These are phyloP conservation scores for Sugiyamaella americana DNA, from an alignment of 805 yeast species.

Conservation along the genomic window DNA sequence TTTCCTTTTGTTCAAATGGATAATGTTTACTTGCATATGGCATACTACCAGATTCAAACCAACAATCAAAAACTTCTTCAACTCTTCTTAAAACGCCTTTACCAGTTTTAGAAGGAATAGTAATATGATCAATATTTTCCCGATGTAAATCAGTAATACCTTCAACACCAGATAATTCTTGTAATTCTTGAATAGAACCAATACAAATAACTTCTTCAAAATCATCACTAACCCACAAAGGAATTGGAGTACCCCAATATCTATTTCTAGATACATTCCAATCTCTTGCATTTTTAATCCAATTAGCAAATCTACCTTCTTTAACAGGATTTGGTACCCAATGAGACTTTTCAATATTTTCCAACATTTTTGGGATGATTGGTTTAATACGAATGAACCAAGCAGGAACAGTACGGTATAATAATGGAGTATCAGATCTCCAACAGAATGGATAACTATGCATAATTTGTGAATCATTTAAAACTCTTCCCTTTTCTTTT, in stretches of 20 bases:
- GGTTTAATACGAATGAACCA: slow-evolving; percentile 94
- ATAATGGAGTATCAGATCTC: slow-evolving; percentile 98
- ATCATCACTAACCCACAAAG: slow-evolving; percentile 95
- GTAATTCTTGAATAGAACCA: slow-evolving; percentile 84
- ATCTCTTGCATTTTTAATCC: slow-evolving; percentile 98
- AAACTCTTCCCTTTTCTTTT: slow-evolving; percentile 67
- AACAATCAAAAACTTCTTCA: slow-evolving; percentile 98
- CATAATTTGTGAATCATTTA: slow-evolving; percentile 74
- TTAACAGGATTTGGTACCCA: slow-evolving; percentile 93
- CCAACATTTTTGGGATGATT: slow-evolving; percentile 82
- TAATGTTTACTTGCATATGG: slow-evolving; percentile 96
- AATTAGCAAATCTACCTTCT: slow-evolving; percentile 93
- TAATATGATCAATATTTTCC: slow-evolving; percentile 82
- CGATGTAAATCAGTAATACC: slow-evolving; percentile 90
- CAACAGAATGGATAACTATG: slow-evolving; percentile 99
- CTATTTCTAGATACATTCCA: slow-evolving; percentile 98
- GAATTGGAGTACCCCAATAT: slow-evolving; percentile 99
- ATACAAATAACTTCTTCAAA: slow-evolving; percentile 86
- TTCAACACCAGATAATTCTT: slow-evolving; percentile 71
- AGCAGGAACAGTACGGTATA: slow-evolving; percentile 95
- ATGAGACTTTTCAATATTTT: slow-evolving; percentile 74
- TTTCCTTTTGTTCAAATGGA: slow-evolving; percentile 82
- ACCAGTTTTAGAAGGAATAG: slow-evolving; percentile 88
- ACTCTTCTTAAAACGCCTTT: slow-evolving; percentile 83
- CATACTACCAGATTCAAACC: slow-evolving; percentile 99